Base-by-base conservation (phyloP, 257 asterid genomes). In the Handroanthus guayacan region DNA sequence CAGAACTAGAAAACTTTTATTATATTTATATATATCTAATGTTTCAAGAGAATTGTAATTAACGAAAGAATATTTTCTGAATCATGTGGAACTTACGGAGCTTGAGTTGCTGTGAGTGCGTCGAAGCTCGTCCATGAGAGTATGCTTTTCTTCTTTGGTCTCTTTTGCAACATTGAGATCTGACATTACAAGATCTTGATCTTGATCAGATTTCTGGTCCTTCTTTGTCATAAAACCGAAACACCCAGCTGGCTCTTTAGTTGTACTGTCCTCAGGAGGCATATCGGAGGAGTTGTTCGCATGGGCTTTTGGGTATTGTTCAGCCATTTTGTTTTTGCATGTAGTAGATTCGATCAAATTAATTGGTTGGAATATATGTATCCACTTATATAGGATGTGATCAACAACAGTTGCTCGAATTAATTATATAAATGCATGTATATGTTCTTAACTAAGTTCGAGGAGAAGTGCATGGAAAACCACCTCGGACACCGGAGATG, bases 111-210 rank as follows among this genome's bases (percentile, higher is more conserved):
- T 74, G 45, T 63, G 76, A 73, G 83, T 51, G 67, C 69, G 74
- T 62, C 48, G 88, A 55, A 84, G 87, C 79, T 78, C 78, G 17
- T 82, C 86, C 81, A 60, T 64, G 64, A 79, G 83, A 14, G 84
- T 77, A 4, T 62, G 86, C 68, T 84, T 79, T 48, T 70, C 76
- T 52, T 66, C 75, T 51, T 56, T 64, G 37, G 48, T 50, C 2
- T 74, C 75, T 13, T 77, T 61, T 8, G 63, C 66, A 5, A 67
- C 39, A 5, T 70, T 61, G 3, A 17, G 51, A 56, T 86, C 85
- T 0, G 79, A 38, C 83, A 76, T 63, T 10, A 69, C 67, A 38
- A 65, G 69, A 20, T 81, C 89, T 36, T 80, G 20, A 1, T 9
- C 9, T 4, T 43, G 8, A 43, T 9, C 74, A 14, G 71, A 6